Evolutionary conservation across 2,329 filamentous ascomycete genomes (phyloP), one percentile per base, ranked within the genome.

Genomic region (Sporothrix brasiliensis): DNA sequence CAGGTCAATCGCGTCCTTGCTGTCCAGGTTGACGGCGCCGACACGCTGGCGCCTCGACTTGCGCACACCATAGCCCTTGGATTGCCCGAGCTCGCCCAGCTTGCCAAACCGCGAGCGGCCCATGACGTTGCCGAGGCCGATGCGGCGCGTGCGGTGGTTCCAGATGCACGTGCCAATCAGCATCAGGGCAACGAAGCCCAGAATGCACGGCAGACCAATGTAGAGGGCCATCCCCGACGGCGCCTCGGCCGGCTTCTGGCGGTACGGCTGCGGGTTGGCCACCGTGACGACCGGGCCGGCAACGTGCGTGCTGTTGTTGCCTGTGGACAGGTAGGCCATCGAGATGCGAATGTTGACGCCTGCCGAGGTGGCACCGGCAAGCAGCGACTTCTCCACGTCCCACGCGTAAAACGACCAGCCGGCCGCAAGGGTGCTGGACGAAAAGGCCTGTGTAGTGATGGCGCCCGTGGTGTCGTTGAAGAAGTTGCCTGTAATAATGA

Each of bases 81-180:
- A 58, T 27, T 47, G 47, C 19, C 72, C 24, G 10, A 65, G 58
- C 49, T 41, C 54, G 49, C 80, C 76, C 9, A 71, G 56, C 34
- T 41, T 50, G 49, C 68, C 58, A 68, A 69, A 69, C 30, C 70
- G 72, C 9, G 71, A 50, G 49, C 84, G 81, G 41, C 82, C 79
- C 81, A 87, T 84, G 78, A 87, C 79, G 75, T 83, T 85, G 68
- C 83, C 85, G 61, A 88, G 75, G 4, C 79, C 78, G 72, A 88
- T 85, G 72, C 77, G 77, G 70, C 86, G 82, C n/a, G 80, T 78
- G 75, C 83, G 81, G 69, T 82, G 80, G 78, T 87, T 86, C 81
- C 83, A 87, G 81, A 89, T 69, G 79, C 84, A 82, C 78, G 88
- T 76, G 78, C 89, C 81, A 79, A 89, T 56, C 74, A 87, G 71